Base-by-base conservation (phyloP, 2,329 filamentous ascomycete species). In the Pseudogymnoascus sp. region DNA sequence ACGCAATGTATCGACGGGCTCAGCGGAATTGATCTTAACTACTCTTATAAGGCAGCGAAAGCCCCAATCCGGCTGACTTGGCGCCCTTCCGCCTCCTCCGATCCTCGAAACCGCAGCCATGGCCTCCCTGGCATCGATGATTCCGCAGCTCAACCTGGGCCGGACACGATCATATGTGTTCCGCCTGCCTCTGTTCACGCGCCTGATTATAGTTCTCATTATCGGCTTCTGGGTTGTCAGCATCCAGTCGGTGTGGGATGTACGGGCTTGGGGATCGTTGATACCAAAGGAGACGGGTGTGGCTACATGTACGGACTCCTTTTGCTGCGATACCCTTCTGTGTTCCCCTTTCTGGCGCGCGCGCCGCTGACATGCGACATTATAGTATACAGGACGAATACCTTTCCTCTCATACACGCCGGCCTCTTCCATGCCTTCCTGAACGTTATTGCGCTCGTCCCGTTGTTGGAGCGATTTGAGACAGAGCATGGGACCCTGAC, bases 391-490 rank as follows among this genome's bases (percentile, higher is more conserved):
- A 88, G 95, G 65, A 82, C 96, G 37, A 97, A 96, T 73, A 96
- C 93, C 0, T 99, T 91, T 72, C 91, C 93, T 0, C 80, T 99
- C 63, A 86, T 97, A 64, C 95, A 99, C 73, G 75, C 86, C 49
- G 89, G 88, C 69, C 82, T 96, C 73, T 79, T 96, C 69, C 95
- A 97, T 75, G 82, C 88, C 65, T 71, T 93, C 61, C 78, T 96
- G 72, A 96, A 97, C 75, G 74, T 91, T 23, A 61, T 96, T 66
- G 90, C 91, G 21, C 75, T 97, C 66, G 87, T 88, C 40, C 95
- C 95, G n/a, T 80, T 99, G 60, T 78, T 99, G 74, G 93, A 97
- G 76, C 85, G 93, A 65, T 99, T 97, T 75, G 95, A 99, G 78
- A 84, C 85, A 65, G 93, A 97, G 74, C 87, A 96, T 75, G 95